Evolutionary conservation across 768 basidiomycete species (phyloP).

Genomic region (Porpolomopsis calyptriformis): DNA sequence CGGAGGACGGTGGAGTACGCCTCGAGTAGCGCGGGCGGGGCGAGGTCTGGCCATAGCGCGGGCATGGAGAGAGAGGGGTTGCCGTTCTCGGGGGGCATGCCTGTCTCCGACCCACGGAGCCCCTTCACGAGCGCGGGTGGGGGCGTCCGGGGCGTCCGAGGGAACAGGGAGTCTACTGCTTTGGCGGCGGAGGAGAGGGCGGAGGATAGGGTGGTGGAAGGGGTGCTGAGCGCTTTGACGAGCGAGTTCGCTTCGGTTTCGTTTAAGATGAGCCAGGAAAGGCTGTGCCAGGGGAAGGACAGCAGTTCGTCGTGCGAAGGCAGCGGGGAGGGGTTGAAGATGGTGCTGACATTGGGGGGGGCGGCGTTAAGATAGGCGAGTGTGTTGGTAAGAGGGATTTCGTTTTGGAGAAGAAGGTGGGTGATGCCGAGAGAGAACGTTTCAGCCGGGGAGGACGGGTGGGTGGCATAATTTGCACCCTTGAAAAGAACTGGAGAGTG

Average conservation of each 20-base stretch:
- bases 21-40: constrained; percentile 7
- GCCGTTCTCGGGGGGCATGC: background rate
- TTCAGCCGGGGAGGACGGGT: constrained; percentile 24
- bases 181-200: background rate
- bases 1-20: constrained; percentile 6
- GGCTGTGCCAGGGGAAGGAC: constrained; percentile 37
- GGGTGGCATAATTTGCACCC: constrained; percentile 36
- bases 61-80: constrained; percentile 2
- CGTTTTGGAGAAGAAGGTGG: constrained; percentile 51
- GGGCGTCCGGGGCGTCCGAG: background rate
- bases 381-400: constrained; percentile 38
- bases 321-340: constrained; percentile 54
- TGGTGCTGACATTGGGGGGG: constrained; percentile 16
- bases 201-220: background rate
- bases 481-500: constrained; percentile 36
- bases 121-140: constrained; percentile 1
- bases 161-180: background rate
- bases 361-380: constrained; percentile 21
- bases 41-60: constrained; percentile 2
- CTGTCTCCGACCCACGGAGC: background rate
- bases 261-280: constrained; percentile 50
- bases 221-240: constrained; percentile 15
- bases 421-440: constrained; percentile 27
- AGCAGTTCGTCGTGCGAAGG: constrained; percentile 29
- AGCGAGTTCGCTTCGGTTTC: constrained; percentile 36